Evolutionary conservation across 441 rosid species (phyloP), one percentile per base, ranked within the genome.

Genomic region (Sinapis alba): DNA sequence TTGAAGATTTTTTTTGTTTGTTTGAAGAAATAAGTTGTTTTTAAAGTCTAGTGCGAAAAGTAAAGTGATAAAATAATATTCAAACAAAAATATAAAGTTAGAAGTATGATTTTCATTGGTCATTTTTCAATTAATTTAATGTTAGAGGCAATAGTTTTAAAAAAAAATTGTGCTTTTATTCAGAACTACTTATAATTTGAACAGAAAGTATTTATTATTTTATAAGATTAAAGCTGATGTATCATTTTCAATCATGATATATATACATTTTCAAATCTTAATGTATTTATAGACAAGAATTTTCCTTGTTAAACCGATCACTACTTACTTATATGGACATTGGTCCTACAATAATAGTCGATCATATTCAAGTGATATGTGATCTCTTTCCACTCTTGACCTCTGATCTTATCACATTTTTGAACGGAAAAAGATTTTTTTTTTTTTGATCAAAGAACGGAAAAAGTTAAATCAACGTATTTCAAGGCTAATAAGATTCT

Each of bases 341-440:
- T 36, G 43, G 43, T 36, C 43, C 43, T 36, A 12, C 47, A 12
- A 50, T 50, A 50, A 3, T 21, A 10, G 28, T 54, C 60, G 27
- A n/a, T 11, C 28, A 54, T 54, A 11, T 54, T 21, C 28, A 54
- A 11, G 60, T 54, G 15, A 12, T 13, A 54, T 21, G 26, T 54
- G 59, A 54, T 54, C 59, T 53, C 59, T 20, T 53, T 53, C 59
- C 59, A 53, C 26, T 53, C 23, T 19, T 19, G 60, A 54, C 28
- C 28, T 21, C 21, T 54, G 60, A 54, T 21, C n/a, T 54, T 21
- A 54, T 54, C 28, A 54, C 28, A 54, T 54, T 21, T 21, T 54
- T 10, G 11, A 21, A 23, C 19, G 19, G 28, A 54, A 20, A 51
- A 54, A 21, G 27, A n/a, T n/a, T n/a, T n/a, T n/a, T n/a, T n/a